Conservation (phyloP, 2,329 filamentous ascomycete genomes). For the Sporothrix humicola region DNA sequence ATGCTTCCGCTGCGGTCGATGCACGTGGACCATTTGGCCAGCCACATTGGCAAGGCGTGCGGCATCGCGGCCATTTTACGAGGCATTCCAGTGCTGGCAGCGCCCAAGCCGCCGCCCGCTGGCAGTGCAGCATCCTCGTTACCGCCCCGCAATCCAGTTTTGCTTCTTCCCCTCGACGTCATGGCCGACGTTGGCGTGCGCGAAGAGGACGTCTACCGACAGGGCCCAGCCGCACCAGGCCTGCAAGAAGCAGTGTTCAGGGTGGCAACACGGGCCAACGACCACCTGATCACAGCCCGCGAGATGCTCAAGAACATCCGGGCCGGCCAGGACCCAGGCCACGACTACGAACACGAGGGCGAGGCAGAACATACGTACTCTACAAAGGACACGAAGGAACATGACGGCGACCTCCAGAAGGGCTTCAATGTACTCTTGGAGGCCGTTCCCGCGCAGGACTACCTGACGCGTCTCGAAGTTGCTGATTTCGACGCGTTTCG, state of each 20-base stretch:
- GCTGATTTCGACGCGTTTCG: constrained; percentile 84
- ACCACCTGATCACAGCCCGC: constrained; percentile 90
- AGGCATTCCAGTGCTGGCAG: constrained; percentile 85
- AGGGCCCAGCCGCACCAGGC: constrained; percentile 77
- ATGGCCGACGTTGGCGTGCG: constrained; percentile 82
- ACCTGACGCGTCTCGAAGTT: constrained; percentile 77
- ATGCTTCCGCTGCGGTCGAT: constrained; percentile 79
- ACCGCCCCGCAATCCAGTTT: constrained; percentile 53
- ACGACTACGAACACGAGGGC: constrained; percentile 85
- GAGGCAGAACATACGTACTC: constrained; percentile 70
- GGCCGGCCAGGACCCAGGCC: constrained; percentile 74
- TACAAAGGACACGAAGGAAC: constrained; percentile 40
- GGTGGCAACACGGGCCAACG: constrained; percentile 91
- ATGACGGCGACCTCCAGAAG: constrained; percentile 57
- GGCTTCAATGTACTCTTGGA: constrained; percentile 83
- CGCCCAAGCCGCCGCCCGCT: constrained; percentile 63
- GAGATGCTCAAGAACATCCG: constrained; percentile 86
- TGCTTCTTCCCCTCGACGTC: constrained; percentile 85
- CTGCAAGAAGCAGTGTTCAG: constrained; percentile 88
- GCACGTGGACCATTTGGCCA: constrained; percentile 89
- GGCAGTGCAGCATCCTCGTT: constrained; percentile 48
- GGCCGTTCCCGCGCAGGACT: constrained; percentile 76
- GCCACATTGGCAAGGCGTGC: constrained; percentile 91
- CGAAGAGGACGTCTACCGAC: constrained; percentile 87
- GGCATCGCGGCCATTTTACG: constrained; percentile 87